These are phyloP conservation scores for Lecanicillium sp. DNA, from an alignment of 2,329 filamentous ascomycete genomes.

Conservation along the genomic window DNA sequence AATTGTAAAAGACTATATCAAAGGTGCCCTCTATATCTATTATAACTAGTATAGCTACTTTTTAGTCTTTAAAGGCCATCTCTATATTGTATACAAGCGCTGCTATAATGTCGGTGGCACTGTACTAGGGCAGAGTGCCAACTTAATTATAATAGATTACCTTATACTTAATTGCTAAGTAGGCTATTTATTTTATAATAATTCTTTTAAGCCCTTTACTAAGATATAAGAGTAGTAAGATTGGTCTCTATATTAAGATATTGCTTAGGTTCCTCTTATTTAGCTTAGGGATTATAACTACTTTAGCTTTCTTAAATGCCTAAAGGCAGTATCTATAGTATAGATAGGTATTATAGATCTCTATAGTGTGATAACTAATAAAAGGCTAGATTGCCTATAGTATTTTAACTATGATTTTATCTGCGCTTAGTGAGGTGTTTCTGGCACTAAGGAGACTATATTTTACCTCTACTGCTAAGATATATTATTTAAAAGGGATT, in stretches of 20 bases:
- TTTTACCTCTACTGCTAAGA: too few species aligned
- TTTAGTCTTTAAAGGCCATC: too few species aligned
- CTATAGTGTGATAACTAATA: slow-evolving; percentile 4
- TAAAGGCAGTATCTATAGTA: slow-evolving; percentile 12
- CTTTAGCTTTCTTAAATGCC: slow-evolving; percentile 14
- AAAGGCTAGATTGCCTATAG: too few species aligned
- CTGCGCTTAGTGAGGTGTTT: too few species aligned
- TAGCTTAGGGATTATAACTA: too few species aligned
- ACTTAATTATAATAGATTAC: slow-evolving; percentile 14
- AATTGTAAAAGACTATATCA: slow-evolving; percentile 3
- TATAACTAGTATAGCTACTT: slow-evolving; percentile 5
- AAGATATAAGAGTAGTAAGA: slow-evolving; percentile 18
- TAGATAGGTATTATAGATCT: slow-evolving; percentile 5
- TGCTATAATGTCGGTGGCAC: slow-evolving; percentile 11
- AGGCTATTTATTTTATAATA: slow-evolving; percentile 14
- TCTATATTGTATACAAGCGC: slow-evolving; percentile 13
- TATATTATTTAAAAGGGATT: too few species aligned
- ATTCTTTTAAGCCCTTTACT: slow-evolving; percentile 19
- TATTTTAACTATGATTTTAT: too few species aligned
- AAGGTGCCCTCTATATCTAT: slow-evolving; percentile 7
- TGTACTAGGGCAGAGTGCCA: slow-evolving; percentile 15
- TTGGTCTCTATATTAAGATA: slow-evolving; percentile 14
- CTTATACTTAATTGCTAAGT: slow-evolving; percentile 11
- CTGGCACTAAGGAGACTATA: too few species aligned
- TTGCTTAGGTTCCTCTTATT: slow-evolving; percentile 15